Base-by-base conservation (phyloP, 306 rosid species). In the Lathyrus sativus region DNA sequence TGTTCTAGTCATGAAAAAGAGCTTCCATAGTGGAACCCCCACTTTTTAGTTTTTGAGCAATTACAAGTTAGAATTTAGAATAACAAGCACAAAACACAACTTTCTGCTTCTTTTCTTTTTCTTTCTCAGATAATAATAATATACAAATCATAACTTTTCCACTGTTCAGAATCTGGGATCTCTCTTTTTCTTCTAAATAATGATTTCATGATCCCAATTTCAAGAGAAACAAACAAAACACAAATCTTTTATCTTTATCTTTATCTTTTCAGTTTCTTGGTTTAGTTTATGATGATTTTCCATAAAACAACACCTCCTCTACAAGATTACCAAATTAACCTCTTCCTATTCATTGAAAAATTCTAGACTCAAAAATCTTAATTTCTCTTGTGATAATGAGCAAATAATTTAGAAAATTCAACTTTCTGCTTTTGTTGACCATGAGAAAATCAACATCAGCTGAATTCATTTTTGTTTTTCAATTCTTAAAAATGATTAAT, bases 1-100 rank as follows among this genome's bases (percentile, higher is more conserved):
- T 72, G 17, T 71, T 33, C 59, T 11, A 12, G 15, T 33, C 38
- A 33, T 72, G 66, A 54, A 15, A 60, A 44, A 7, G 65, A 3
- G 38, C 38, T 56, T 37, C 51, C 44, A 62, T 72, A 55, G 66
- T 68, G 71, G 72, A 64, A 73, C 74, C 85, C 77, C 85, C 68
- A 58, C 82, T 76, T 73, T 53, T 56, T 26, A 70, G 46, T 73
- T 73, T 54, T 62, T 17, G 58, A 65, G 77, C 67, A 41, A 67
- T 55, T 14, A 53, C 31, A 31, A 14, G 45, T 4, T 55, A 55
- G 38, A 55, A 24, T 11, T 11, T 4, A 29, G 2, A 2, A 0
- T 5, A 31, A 4, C 7, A 13, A 17, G 19, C 61, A 48, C 55
- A 58, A 39, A 43, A 65, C 14, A 24, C 56, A 50, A 61, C 76